These are phyloP conservation scores for Urostyla sp. DNA, from an alignment of 73 alveolate species.

Conservation along the genomic window DNA sequence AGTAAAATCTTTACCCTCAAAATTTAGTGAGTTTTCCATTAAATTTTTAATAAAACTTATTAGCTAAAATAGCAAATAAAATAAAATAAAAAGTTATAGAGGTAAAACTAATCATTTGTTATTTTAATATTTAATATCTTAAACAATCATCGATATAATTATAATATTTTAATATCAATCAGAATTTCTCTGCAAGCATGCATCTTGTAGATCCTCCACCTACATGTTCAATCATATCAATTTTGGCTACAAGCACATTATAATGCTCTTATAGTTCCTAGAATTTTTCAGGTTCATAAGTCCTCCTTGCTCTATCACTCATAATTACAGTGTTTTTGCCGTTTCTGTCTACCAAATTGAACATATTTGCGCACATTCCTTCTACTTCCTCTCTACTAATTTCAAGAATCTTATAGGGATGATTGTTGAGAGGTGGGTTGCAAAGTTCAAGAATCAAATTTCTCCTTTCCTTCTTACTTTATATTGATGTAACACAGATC, in stretches of 20 bases:
- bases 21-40: too few species aligned
- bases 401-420: slow-evolving; percentile 47
- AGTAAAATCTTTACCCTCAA: too few species aligned
- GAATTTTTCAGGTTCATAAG: slow-evolving; percentile 50
- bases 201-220: slow-evolving; percentile 71
- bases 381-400: slow-evolving; percentile 50
- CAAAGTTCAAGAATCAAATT: slow-evolving; percentile 50
- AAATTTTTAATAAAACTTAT: too few species aligned
- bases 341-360: slow-evolving; percentile 47
- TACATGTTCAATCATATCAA: slow-evolving; percentile 60
- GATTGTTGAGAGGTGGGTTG: slow-evolving; percentile 24
- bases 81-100: too few species aligned
- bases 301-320: slow-evolving; percentile 66
- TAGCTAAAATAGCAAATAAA: too few species aligned
- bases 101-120: too few species aligned
- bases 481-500: slow-evolving; percentile 43
- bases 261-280: slow-evolving; percentile 45
- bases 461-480: slow-evolving; percentile 55
- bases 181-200: slow-evolving; percentile 55
- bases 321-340: slow-evolving; percentile 46
- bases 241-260: slow-evolving; percentile 55
- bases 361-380: slow-evolving; percentile 71
- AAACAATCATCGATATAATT: too few species aligned
- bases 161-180: neutral
- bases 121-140: too few species aligned